Evolutionary conservation across 2,329 filamentous ascomycete genomes (phyloP), one percentile per base, ranked within the genome.

Genomic region (Incumbomyces lentus): DNA sequence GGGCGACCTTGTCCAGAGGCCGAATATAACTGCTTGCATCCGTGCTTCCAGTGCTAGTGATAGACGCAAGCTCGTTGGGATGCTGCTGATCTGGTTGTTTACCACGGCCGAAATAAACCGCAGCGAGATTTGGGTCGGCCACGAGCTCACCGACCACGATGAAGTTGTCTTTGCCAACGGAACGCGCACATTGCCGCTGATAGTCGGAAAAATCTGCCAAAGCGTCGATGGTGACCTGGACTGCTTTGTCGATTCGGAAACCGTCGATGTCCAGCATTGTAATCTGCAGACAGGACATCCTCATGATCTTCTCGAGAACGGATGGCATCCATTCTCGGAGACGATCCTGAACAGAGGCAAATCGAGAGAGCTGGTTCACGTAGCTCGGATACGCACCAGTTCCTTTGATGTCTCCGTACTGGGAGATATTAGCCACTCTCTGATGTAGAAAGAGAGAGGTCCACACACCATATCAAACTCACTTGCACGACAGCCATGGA

Each of bases 321-420:
- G 71, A 70, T 2, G 75, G 73, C 17, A 71, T 56, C 79, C 79
- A 83, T 55, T 81, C 78, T 44, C 79, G 72, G 2, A 83, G 66
- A 57, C 79, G 77, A 60, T 83, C 79, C 60, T 83, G 79, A 1
- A 82, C 79, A 37, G 74, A 78, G 40, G 78, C 77, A 61, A 82
- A 83, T 54, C 82, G 82, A n/a, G 76, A 72, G 35, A 82, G 67
- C 59, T 82, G 75, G 58, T 76, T 74, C 55, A 79, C 65, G 73
- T 75, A 82, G 56, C 81, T 76, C 0, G 76, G 73, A 48, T 73
- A 80, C 12, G 77, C 72, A 52, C 78, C 79, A 54, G 81, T 81
- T 33, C 77, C 77, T 58, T 78, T 74, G 16, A 74, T 74, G 53
- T 82, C 78, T 43, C 79, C 79, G 52, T 77, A 82, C 22, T 26